These are phyloP conservation scores for Tylopilus felleus DNA, from an alignment of 768 basidiomycete species.

Conservation along the genomic window DNA sequence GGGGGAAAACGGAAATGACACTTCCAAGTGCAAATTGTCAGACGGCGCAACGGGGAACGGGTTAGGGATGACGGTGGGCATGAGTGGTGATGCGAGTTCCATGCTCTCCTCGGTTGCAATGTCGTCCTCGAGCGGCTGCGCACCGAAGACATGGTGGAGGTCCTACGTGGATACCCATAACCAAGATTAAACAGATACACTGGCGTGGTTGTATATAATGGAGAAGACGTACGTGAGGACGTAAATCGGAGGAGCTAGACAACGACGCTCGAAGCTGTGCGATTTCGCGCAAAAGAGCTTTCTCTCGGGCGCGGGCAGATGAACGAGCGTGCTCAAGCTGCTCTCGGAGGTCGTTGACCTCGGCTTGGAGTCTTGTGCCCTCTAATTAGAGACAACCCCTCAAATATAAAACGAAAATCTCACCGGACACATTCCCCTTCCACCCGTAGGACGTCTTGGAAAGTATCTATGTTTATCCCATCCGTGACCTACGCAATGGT, in stretches of 20 bases:
- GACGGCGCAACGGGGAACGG: conserved; percentile 1
- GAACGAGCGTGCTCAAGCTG: conserved; percentile 28
- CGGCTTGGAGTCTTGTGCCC: conserved; percentile 30
- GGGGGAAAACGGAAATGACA: conserved; percentile 22
- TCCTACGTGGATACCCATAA: conserved; percentile 3
- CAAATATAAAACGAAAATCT: background rate
- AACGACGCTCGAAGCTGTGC: conserved; percentile 9
- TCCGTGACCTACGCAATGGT: conserved; percentile 12
- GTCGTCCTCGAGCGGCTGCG: conserved; percentile 30
- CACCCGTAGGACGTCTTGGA: conserved; percentile 25
- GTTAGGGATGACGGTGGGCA: conserved; percentile 31
- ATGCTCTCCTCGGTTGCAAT: conserved; percentile 43
- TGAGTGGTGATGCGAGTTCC: conserved; percentile 52
- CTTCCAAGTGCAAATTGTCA: conserved; percentile 1
- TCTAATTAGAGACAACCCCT: background rate
- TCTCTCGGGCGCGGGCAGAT: conserved; percentile 32
- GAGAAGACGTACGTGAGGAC: conserved; percentile 3
- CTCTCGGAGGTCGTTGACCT: conserved; percentile 27
- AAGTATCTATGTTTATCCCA: conserved; percentile 13
- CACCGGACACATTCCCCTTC: conserved; percentile 39
- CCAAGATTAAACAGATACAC: background rate
- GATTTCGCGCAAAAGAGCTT: conserved; percentile 33
- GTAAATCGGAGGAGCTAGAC: conserved; percentile 1
- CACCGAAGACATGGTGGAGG: conserved; percentile 2
- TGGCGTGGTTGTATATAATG: background rate